Conservation (phyloP, 306 rosid species). For the Citrullus mucosospermus region DNA sequence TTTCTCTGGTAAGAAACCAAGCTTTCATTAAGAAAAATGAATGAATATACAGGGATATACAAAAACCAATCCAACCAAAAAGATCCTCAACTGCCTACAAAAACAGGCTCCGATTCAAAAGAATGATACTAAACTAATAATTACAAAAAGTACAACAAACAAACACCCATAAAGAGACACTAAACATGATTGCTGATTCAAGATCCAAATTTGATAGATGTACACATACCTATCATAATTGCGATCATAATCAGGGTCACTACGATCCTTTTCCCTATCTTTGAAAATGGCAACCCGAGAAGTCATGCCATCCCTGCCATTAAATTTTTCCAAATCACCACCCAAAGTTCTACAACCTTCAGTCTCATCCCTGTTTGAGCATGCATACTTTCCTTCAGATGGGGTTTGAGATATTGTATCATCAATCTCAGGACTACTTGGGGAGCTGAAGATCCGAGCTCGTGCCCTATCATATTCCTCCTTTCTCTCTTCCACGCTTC, state of each 20-base stretch:
- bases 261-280: conserved; percentile 80
- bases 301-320: conserved; percentile 57
- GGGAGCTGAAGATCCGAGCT: conserved; percentile 80
- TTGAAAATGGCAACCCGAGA: conserved; percentile 88
- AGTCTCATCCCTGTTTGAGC: conserved; percentile 37
- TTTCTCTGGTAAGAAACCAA: too few species aligned
- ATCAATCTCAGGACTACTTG: conserved; percentile 23
- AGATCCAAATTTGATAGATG: background rate
- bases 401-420: conserved; percentile 41
- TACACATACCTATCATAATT: conserved; percentile 62
- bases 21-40: too few species aligned
- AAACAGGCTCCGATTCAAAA: too few species aligned
- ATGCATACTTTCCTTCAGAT: conserved; percentile 42
- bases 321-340: conserved; percentile 61
- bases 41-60: too few species aligned
- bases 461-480: conserved; percentile 95
- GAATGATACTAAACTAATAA: too few species aligned
- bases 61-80: background rate
- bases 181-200: background rate
- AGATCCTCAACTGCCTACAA: too few species aligned
- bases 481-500: conserved; percentile 93
- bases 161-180: too few species aligned
- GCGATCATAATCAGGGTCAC: conserved; percentile 93
- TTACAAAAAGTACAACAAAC: too few species aligned
- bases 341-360: conserved; percentile 59